Percentiles rank a stretch among this genome's conserved stretches.
These are phyloP conservation scores for Penicillium olsonii DNA, from an alignment of 2,329 filamentous ascomycete species.

Conservation along the genomic window DNA sequence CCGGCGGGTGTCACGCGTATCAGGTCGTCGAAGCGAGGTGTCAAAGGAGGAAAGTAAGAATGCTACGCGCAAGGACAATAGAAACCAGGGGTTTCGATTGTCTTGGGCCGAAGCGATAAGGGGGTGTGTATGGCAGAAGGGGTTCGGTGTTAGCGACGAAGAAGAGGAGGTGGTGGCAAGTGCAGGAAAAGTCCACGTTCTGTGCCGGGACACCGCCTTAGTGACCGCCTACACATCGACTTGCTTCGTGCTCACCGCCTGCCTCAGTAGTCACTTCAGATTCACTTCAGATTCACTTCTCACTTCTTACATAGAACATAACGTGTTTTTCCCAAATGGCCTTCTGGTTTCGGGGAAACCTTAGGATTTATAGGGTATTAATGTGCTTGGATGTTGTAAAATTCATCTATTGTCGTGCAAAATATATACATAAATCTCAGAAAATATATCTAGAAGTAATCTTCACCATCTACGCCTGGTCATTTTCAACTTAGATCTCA, in stretches of 20 bases:
- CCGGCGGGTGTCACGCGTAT: neutral
- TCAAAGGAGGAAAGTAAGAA: neutral
- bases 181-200: conserved; percentile 22
- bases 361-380: too few species aligned
- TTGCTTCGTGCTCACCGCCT: neutral
- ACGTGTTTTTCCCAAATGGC: too few species aligned
- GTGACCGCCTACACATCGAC: neutral
- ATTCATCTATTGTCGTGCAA: neutral
- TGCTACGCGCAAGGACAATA: neutral
- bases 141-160: neutral
- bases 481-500: conserved; percentile 14
- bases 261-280: too few species aligned
- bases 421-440: neutral
- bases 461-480: neutral
- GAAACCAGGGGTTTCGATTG: neutral
- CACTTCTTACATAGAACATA: too few species aligned
- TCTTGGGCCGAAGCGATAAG: neutral
- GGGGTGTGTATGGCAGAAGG: neutral
- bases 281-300: too few species aligned
- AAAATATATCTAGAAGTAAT: neutral
- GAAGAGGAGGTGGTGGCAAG: conserved; percentile 11
- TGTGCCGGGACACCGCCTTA: conserved; percentile 12
- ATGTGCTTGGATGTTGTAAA: too few species aligned
- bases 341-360: too few species aligned
- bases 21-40: neutral